phyloP scores from a whole-genome alignment of 192 early-diverging fungal genomes.

The Coemansia sp. region DNA sequence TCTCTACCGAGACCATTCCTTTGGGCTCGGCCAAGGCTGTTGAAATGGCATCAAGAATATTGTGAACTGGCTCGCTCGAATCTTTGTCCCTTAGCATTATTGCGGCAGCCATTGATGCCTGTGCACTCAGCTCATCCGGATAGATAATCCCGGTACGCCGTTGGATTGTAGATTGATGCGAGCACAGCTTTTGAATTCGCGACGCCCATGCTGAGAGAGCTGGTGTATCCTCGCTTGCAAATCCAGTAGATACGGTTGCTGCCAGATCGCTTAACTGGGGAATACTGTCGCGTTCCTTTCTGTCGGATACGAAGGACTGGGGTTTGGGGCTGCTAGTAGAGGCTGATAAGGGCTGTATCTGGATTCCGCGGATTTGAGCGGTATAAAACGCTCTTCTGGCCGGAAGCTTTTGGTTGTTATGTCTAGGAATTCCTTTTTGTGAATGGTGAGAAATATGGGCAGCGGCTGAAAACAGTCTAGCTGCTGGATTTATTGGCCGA shows the following conservation, averaged over 20 bases:
- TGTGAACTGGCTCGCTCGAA: background rate
- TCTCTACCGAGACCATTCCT: background rate
- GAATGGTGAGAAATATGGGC: background rate
- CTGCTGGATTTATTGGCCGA: background rate
- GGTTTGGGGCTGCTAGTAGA: background rate
- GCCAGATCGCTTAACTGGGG: constrained; percentile 29
- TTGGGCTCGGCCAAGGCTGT: background rate
- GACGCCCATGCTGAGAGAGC: constrained; percentile 23
- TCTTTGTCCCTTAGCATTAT: background rate
- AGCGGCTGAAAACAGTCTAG: background rate
- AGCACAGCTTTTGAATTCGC: constrained; percentile 14
- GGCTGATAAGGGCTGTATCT: constrained; percentile 13
- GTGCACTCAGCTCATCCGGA: constrained; percentile 6
- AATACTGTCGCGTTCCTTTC: background rate
- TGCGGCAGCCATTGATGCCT: constrained; percentile 12
- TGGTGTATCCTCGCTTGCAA: constrained; percentile 10
- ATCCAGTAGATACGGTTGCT: constrained; percentile 9
- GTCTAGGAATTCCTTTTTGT: background rate
- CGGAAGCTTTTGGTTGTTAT: background rate
- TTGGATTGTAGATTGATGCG: background rate
- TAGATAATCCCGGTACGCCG: constrained; percentile 24
- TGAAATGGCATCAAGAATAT: background rate
- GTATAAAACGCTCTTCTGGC: background rate
- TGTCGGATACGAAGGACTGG: background rate
- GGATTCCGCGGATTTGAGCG: constrained; percentile 14